phyloP scores from a whole-genome alignment of 2,329 filamentous ascomycete genomes.

The Ramularia endophylla region DNA sequence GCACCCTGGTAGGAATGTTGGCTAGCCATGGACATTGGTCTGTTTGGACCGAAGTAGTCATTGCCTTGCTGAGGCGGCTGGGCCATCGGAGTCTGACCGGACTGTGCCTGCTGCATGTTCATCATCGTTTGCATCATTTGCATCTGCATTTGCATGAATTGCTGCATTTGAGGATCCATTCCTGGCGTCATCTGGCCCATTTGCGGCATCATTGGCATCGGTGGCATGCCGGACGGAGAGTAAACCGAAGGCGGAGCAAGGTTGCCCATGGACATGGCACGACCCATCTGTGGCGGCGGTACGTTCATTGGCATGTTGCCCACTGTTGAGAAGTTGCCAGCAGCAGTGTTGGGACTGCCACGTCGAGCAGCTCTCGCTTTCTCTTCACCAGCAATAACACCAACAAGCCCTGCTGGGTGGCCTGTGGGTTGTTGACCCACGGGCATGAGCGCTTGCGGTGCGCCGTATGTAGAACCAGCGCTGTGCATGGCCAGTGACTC shows the following conservation, averaged over 20 bases:
- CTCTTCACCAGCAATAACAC: slow-evolving; percentile 82
- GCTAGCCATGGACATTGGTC: slow-evolving; percentile 43
- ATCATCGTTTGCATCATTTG: slow-evolving; percentile 37
- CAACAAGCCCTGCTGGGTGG: slow-evolving; percentile 74
- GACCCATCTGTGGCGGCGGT: slow-evolving; percentile 23
- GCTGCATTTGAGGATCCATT: slow-evolving; percentile 31
- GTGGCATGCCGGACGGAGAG: slow-evolving; percentile 18
- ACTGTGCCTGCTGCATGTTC: slow-evolving; percentile 31
- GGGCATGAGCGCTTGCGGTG: slow-evolving; percentile 20
- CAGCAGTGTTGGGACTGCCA: slow-evolving; percentile 62
- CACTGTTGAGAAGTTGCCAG: slow-evolving; percentile 16
- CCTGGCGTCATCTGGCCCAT: slow-evolving; percentile 23
- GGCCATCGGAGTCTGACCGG: slow-evolving; percentile 21
- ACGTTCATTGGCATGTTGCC: slow-evolving; percentile 24
- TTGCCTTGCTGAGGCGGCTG: slow-evolving; percentile 15
- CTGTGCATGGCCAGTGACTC: slow-evolving; percentile 64
- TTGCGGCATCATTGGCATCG: slow-evolving; percentile 22
- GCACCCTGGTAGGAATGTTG: slow-evolving; percentile 22
- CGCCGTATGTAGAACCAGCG: slow-evolving; percentile 35
- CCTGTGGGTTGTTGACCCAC: slow-evolving; percentile 22
- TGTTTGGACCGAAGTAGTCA: slow-evolving; percentile 14
- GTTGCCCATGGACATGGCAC: slow-evolving; percentile 32
- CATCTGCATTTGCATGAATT: slow-evolving; percentile 36
- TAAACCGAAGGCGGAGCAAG: slow-evolving; percentile 23
- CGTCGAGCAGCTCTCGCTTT: slow-evolving; percentile 69